Percentiles rank a stretch among this genome's conserved stretches.
phyloP scores from a whole-genome alignment of 139 green algal species.

The Astrephomene gubernaculifera region DNA sequence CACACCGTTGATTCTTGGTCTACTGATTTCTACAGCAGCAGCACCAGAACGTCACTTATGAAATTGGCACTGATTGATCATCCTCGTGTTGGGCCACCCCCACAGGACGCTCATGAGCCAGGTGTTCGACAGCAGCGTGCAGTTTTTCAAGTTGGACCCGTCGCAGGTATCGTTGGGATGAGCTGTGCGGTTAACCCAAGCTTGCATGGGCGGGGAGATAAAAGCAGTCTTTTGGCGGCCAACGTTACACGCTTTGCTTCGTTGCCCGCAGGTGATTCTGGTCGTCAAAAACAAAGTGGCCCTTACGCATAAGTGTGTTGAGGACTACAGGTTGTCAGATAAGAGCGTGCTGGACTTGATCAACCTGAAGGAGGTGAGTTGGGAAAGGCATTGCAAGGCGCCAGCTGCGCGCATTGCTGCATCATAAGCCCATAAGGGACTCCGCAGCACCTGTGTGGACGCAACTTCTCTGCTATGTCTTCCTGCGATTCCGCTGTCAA shows the following conservation, averaged over 20 bases:
- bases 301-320: constrained; percentile 36
- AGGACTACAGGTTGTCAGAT: constrained; percentile 39
- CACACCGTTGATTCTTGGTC: too few relatives aligned
- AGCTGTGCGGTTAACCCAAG: background rate
- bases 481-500: background rate
- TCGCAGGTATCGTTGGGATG: constrained; percentile 3
- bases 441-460: too few relatives aligned
- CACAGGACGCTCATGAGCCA: constrained; percentile 43
- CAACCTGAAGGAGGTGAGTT: constrained; percentile 36
- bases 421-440: too few relatives aligned
- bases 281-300: constrained; percentile 46
- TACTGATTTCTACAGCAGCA: background rate
- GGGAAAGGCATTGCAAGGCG: too few relatives aligned
- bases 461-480: background rate
- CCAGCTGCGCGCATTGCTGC: too few relatives aligned
- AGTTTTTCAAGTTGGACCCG: constrained; percentile 43
- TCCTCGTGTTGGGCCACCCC: too few relatives aligned
- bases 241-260: too few relatives aligned
- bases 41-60: background rate
- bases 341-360: constrained; percentile 44
- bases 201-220: background rate
- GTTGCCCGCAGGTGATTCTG: constrained; percentile 39
- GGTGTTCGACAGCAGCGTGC: constrained; percentile 45
- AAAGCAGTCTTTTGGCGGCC: too few relatives aligned
- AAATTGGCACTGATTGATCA: background rate